Base-by-base conservation (phyloP, 805 yeast species). In the Spencermartinsiella europaea region DNA sequence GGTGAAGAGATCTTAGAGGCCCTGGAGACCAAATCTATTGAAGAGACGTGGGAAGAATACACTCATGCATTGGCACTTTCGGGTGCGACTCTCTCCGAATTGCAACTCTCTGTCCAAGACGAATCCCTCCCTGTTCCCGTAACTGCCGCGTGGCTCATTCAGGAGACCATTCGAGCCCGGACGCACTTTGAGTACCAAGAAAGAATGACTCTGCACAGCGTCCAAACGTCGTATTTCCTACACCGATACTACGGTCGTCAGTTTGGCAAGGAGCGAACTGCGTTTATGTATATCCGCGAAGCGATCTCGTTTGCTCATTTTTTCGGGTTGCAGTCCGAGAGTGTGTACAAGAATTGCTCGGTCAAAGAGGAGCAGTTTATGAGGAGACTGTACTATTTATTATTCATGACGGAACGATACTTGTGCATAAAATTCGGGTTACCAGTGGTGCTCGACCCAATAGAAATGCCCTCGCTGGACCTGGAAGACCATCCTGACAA, bases 381-480 rank as follows among this genome's bases (percentile, higher is more conserved):
- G 43, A 31, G 48, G 15, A 44, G 45, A 22, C 27, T 45, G 22
- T 48, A 45, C 28, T 48, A 38, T 39, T 34, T 48, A 16, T 40
- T 48, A 5, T 48, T 28, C 40, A 48, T 48, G 51, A 48, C 51
- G 5, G 51, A 48, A 34, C 38, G 51, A 16, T 48, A 48, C 17
- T 15, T 44, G 20, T 44, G 51, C 38, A 41, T 48, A 38, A 45
- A 48, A 31, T 40, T 25, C 27, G 51, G 51, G 2, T 35, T 33
- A 15, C 51, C 51, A 7, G 45, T 45, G 3, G 47, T 45, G 10
- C 42, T 48, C 22, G 42, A 40, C 14, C 38, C 39, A 8, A 47
- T 48, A 12, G 40, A 40, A 16, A 36, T 44, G 28, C 51, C 51
- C 16, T 25, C 35, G 20, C 17, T 44, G 2, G 48, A 47, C 22